Base-by-base conservation (phyloP, 371 early-diverging fungal genomes). In the Circinella umbellata region DNA sequence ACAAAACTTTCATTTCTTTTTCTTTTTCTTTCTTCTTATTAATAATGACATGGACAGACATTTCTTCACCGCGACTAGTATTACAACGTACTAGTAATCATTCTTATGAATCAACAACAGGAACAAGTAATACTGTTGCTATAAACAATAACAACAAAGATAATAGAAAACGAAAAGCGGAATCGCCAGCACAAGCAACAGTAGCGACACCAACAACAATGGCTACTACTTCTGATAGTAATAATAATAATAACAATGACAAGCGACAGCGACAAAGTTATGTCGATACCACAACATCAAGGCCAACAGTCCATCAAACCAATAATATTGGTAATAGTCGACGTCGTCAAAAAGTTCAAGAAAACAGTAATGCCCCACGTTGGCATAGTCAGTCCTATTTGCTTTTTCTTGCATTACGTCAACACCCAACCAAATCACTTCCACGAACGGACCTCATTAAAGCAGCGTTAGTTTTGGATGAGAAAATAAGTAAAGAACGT, bases 301-400 rank as follows among this genome's bases (percentile, higher is more conserved):
- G 42, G 51, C 5, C 15, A 5, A 15, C 7, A 1, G 7, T 51
- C 15, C 51, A 51, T 42, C 42, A 51, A 4, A 51, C 51, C 34
- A 57, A 57, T 57, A 27, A 6, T 14, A 34, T 1, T 34, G n/a
- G 34, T 7, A 57, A n/a, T 34, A 57, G 57, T 57, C 34, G 57
- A 34, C 57, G 57, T 27, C 48, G 47, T n/a, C 69, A 92, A 38
- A 82, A 91, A 64, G 78, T 83, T 72, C 88, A 92, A 3, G 84
- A 84, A 51, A 51, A 42, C 11, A 42, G 51, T 15, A 74, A 80
- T 14, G 9, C 35, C 55, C 95, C 95, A 18, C 83, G 95, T 34
- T 95, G 95, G 95, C 93, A 93, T 64, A 94, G 88, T 66, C 95
- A 95, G 71, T 88, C 90, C 47, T 93, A 92, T 76, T 77, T 95